phyloP scores from a whole-genome alignment of 176 grass and related monocot species.

The Eragrostis curvula region DNA sequence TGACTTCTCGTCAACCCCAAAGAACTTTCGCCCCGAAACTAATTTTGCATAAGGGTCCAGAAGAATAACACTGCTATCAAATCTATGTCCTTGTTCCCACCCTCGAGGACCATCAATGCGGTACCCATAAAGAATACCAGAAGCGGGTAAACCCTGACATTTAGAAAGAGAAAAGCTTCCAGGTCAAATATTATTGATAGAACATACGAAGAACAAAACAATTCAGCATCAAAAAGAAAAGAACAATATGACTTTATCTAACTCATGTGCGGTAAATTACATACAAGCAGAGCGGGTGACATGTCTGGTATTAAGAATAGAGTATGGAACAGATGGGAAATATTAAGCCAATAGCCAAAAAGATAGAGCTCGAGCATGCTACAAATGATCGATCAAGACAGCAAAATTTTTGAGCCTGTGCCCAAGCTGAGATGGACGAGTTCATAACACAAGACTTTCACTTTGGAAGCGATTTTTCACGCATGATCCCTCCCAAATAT shows the following conservation, averaged over 20 bases:
- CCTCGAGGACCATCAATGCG: constrained; percentile 75
- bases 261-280: background rate
- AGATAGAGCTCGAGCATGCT: constrained; percentile 12
- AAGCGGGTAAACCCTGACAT: constrained; percentile 77
- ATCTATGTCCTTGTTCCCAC: constrained; percentile 80
- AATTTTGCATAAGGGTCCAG: constrained; percentile 97
- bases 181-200: constrained; percentile 9
- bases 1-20: constrained; percentile 62
- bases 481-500: background rate
- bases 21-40: constrained; percentile 79
- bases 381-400: constrained; percentile 29
- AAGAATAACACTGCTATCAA: constrained; percentile 82
- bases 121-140: constrained; percentile 89
- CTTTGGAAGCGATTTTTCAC: background rate
- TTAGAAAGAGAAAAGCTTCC: constrained; percentile 29
- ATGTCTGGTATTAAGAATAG: background rate
- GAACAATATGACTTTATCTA: background rate
- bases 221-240: background rate
- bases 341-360: constrained; percentile 19
- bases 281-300: constrained; percentile 32
- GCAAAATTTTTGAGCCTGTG: background rate
- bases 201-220: background rate
- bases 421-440: background rate
- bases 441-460: background rate
- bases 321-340: background rate